Evolutionary conservation across 768 basidiomycete genomes (phyloP), one percentile per base, ranked within the genome.

Genomic region (Boletus patriciae): DNA sequence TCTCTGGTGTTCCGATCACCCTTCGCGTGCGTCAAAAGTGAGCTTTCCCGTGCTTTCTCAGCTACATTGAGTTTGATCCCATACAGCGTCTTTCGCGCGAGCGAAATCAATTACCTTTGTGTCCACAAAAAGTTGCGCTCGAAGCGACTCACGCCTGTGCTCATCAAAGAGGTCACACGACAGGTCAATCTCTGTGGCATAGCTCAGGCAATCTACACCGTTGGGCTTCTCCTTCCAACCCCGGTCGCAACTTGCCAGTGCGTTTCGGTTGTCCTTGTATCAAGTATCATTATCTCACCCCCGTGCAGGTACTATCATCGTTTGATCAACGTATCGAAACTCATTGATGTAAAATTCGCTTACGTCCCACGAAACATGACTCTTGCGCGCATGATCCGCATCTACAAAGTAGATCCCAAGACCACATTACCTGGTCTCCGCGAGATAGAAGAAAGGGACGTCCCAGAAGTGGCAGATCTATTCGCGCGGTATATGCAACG

Each of bases 191-290:
- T 98, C 37, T 82, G 85, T 60, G 92, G 92, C 33, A 80, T 97
- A 50, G 98, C 97, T 78, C 97, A 99, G 72, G 97, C 97, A 9
- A 90, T 99, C 49, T 98, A 98, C 71, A 99, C 97, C 0, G 95
- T 85, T 18, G 97, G 97, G 3, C 85, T 94, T 25, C 86, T 97
- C 42, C 77, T 99, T 12, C 97, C 97, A 10, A 98, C 97, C 0
- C 97, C 97, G 0, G 83, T 98, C 19, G 84, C 92, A 4, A 87
- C 87, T 12, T 94, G 91, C 72, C 80, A 85, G 88, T 89, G 66
- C 53, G 83, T 72, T 15, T 11, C n/a, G 3, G 27, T 42, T 13
- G 18, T 60, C 53, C 21, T 6, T 16, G 10, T 36, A 42, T 16
- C 48, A 27, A 37, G 37, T 50, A 41, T 8, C 27, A 13, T 40